Percentiles rank a stretch among this genome's conserved stretches.
Evolutionary conservation across 805 yeast genomes (phyloP).

Genomic region (Tetrapisispora fleetii): DNA sequence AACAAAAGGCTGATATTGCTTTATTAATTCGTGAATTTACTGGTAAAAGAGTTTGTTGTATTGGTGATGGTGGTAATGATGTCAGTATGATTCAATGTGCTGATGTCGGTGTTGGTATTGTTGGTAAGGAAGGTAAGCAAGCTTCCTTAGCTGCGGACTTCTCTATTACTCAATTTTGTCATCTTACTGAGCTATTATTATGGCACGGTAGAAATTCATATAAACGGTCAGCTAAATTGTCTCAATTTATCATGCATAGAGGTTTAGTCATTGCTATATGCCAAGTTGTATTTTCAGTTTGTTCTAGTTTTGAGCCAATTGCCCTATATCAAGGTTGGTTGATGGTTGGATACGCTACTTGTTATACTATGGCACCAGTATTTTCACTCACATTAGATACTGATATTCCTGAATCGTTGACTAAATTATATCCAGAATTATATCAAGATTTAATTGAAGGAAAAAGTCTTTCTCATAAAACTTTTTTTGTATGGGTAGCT

Average conservation of each 20-base stretch:
- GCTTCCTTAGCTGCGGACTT: conserved; percentile 97
- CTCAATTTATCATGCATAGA: conserved; percentile 94
- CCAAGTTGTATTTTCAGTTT: conserved; percentile 84
- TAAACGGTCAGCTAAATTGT: conserved; percentile 87
- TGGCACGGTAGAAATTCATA: conserved; percentile 99
- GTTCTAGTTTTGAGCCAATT: conserved; percentile 83
- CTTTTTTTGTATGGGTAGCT: conserved; percentile 85
- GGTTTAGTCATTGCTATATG: conserved; percentile 90
- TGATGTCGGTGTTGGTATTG: conserved; percentile 97
- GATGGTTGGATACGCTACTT: conserved; percentile 97
- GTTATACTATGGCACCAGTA: conserved; percentile 97
- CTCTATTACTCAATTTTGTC: conserved; percentile 85
- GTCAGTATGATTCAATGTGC: conserved; percentile 99
- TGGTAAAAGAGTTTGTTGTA: conserved; percentile 87
- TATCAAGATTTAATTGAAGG: conserved; percentile 89
- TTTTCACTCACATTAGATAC: conserved; percentile 84
- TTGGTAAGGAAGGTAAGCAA: conserved; percentile 96
- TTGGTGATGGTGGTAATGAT: conserved; percentile 99
- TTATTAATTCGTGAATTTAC: conserved; percentile 65
- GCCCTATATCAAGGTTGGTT: conserved; percentile 94
- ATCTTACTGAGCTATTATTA: conserved; percentile 69
- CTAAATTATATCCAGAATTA: conserved; percentile 85
- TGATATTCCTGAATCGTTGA: conserved; percentile 83
- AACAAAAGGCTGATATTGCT: conserved; percentile 96
- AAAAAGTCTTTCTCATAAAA: conserved; percentile 70